phyloP scores from a whole-genome alignment of 345 rosid genomes.

The Mallotus nudiflorus region DNA sequence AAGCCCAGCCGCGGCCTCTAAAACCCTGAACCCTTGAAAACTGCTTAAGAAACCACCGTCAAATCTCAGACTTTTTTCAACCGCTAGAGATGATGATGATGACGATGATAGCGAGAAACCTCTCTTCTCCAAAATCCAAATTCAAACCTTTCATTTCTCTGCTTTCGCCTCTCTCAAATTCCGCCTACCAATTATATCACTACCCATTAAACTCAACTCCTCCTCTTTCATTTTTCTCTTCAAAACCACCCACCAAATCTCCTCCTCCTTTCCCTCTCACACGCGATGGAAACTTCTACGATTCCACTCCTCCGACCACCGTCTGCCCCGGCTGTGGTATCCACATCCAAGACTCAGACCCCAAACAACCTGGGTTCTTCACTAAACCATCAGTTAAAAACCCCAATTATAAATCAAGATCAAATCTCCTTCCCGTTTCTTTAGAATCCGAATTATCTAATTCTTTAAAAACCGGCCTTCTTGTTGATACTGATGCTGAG shows the following conservation, averaged over 20 bases:
- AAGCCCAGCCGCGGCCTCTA: neutral
- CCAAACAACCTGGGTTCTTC: conserved; percentile 82
- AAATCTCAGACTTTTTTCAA: no score
- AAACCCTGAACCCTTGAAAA: conserved; percentile 24
- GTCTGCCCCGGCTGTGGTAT: conserved; percentile 96
- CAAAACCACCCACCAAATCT: conserved; percentile 21
- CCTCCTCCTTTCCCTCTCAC: conserved; percentile 29
- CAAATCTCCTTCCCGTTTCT: conserved; percentile 52
- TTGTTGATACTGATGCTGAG: conserved; percentile 45
- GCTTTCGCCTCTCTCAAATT: neutral
- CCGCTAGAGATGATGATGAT: neutral
- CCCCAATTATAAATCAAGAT: conserved; percentile 23
- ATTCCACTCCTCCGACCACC: conserved; percentile 45
- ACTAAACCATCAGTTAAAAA: conserved; percentile 46
- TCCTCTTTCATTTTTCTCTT: conserved; percentile 30
- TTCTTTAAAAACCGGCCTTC: conserved; percentile 60
- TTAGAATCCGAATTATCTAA: conserved; percentile 54
- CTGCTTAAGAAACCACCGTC: no score
- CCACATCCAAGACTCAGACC: conserved; percentile 68
- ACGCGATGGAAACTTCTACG: conserved; percentile 85
- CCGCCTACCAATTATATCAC: conserved; percentile 5
- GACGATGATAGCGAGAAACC: conserved; percentile 45
- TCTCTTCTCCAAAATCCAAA: conserved; percentile 45
- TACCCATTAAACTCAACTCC: conserved; percentile 12
- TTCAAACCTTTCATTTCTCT: conserved; percentile 40